A percentile compares a stretch with the other conserved stretches of the same genome.
phyloP scores from a whole-genome alignment of 441 rosid genomes.

The Arabidopsis lyrata region DNA sequence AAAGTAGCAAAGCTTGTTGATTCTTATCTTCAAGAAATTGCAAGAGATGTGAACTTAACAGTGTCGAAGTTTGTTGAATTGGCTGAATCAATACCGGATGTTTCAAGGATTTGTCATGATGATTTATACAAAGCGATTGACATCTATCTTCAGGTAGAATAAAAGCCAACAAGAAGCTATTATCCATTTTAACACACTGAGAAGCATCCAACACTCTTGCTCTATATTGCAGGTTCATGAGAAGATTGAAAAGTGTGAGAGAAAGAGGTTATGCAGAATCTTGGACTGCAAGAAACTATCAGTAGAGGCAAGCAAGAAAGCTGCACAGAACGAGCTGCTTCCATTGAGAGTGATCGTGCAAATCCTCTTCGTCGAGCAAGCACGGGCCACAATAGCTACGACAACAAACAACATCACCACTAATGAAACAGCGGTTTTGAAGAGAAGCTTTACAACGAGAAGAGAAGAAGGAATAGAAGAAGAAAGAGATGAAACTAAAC shows the following conservation, averaged over 20 bases:
- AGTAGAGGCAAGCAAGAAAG: slow-evolving; percentile 71
- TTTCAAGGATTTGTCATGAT: slow-evolving; percentile 64
- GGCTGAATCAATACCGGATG: slow-evolving; percentile 61
- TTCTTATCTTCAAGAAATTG: slow-evolving; percentile 69
- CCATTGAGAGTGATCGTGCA: slow-evolving; percentile 77
- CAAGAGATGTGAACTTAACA: slow-evolving; percentile 60
- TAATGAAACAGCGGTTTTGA: slow-evolving; percentile 65
- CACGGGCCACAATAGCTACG: slow-evolving; percentile 69
- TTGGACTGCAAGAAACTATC: slow-evolving; percentile 78
- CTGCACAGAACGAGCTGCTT: slow-evolving; percentile 74
- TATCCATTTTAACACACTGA: background rate
- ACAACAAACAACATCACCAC: slow-evolving; percentile 55
- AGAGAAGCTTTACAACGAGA: slow-evolving; percentile 70
- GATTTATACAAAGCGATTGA: slow-evolving; percentile 75
- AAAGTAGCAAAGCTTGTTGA: slow-evolving; percentile 76
- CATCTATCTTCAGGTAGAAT: slow-evolving; percentile 66
- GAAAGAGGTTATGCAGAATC: slow-evolving; percentile 65
- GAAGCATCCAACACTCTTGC: background rate
- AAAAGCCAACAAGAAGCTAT: slow-evolving; percentile 10
- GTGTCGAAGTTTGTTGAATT: slow-evolving; percentile 62
- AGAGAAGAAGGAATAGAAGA: slow-evolving; percentile 59
- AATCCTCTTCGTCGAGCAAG: slow-evolving; percentile 75
- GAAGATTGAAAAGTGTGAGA: slow-evolving; percentile 65
- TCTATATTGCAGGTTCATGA: slow-evolving; percentile 57
- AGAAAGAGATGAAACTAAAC: slow-evolving; percentile 54